Percentiles rank a stretch among this genome's conserved stretches.
Evolutionary conservation across 495 filamentous ascomycete species (phyloP).

Genomic region (Podospora tetraspora): DNA sequence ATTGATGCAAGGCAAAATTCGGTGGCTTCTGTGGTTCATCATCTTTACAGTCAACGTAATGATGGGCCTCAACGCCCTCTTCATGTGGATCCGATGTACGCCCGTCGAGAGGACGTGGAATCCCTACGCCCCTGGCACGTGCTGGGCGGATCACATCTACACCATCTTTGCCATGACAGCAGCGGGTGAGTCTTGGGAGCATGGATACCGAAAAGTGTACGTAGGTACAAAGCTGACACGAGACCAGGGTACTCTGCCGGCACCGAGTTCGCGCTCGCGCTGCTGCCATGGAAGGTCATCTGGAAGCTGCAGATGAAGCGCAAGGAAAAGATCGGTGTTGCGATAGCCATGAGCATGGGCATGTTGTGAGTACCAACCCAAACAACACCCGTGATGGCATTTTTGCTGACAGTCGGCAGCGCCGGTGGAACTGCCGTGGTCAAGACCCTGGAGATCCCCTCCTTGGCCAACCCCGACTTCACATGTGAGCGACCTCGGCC

Average conservation of each 20-base stretch:
- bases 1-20: conserved; percentile 17
- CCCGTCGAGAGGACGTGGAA: conserved; percentile 33
- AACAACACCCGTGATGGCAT: background rate
- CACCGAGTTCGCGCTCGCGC: conserved; percentile 33
- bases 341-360: conserved; percentile 39
- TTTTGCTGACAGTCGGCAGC: conserved; percentile 10
- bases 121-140: conserved; percentile 23
- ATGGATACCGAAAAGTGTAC: background rate
- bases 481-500: conserved; percentile 17
- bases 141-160: conserved; percentile 25
- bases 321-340: conserved; percentile 36
- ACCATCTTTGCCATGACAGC: conserved; percentile 25
- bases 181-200: conserved; percentile 15
- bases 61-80: conserved; percentile 31
- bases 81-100: conserved; percentile 32
- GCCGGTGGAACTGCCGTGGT: conserved; percentile 28
- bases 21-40: conserved; percentile 26
- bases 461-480: conserved; percentile 25
- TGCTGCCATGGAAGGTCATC: conserved; percentile 33
- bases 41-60: conserved; percentile 32
- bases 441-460: conserved; percentile 27
- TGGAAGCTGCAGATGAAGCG: conserved; percentile 32
- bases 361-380: conserved; percentile 28
- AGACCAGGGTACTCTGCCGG: conserved; percentile 32
- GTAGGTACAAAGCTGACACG: background rate